Base-by-base conservation (phyloP, 129 eudicot genomes). In the Glebionis coronaria region DNA sequence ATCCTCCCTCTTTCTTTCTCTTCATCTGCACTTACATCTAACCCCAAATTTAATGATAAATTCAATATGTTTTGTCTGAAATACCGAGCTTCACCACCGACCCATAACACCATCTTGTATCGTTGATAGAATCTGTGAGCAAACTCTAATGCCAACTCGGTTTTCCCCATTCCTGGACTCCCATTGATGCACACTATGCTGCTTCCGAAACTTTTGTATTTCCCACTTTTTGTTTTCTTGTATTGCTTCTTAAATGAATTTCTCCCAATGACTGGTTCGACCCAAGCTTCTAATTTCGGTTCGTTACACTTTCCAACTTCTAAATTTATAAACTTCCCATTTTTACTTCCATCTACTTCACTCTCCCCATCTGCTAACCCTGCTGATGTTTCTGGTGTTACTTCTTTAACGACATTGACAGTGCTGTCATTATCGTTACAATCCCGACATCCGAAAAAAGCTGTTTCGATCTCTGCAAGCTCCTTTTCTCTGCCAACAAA, bases 1-100 rank as follows among this genome's bases (percentile, higher is more conserved):
- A 88, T 88, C 69, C 94, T 83, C 40, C 97, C 97, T 56, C 97
- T 82, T 68, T 88, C 97, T 82, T 83, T 88, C 82, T 91, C 97
- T 49, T 82, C 86, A 73, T 91, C 97, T 20, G 96, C 96, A 67
- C 87, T 91, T 52, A 91, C 86, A 72, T 91, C 96, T 50, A 88
- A 73, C 18, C 94, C 96, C 60, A 91, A 66, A 65, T 80, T 83
- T 58, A 82, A 15, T 1, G 97, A 91, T 55, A 88, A 15, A 51
- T 91, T 91, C 20, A 85, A 67, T 77, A 88, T 83, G 45, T 88
- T 91, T 52, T 91, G 97, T 72, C 96, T 80, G 70, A 91, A 85
- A 69, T 81, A 81, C 35, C 80, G 80, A 53, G 90, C 88, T 76
- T 91, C 97, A 0, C 97, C 97, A 9, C 97, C 90, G 7, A 88